phyloP scores from a whole-genome alignment of 176 grass and related monocot genomes.

The Ampelocalamus luodianensis region DNA sequence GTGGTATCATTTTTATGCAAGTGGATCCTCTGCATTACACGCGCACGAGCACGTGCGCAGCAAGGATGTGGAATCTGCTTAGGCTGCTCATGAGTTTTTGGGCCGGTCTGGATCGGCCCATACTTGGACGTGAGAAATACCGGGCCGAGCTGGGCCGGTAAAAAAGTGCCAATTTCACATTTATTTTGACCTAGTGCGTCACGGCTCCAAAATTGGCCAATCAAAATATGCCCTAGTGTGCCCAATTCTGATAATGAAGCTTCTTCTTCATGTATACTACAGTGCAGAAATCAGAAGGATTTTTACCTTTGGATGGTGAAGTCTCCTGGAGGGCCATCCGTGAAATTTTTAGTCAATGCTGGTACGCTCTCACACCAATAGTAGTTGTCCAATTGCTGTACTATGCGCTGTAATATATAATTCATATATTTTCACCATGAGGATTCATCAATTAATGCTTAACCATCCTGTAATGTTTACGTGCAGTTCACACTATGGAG shows the following conservation, averaged over 20 bases:
- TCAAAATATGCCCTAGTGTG: neutral
- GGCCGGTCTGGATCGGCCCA: too few species aligned
- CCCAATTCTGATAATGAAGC: neutral
- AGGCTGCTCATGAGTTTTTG: too few species aligned
- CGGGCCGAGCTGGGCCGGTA: too few species aligned
- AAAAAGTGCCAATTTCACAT: neutral
- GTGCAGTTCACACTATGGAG: slow-evolving; percentile 94
- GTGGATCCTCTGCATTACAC: too few species aligned
- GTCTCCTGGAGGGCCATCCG: slow-evolving; percentile 69
- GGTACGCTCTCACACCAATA: slow-evolving; percentile 48
- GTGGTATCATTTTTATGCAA: too few species aligned
- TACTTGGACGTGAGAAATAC: too few species aligned
- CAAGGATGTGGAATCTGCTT: too few species aligned
- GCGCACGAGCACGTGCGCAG: too few species aligned
- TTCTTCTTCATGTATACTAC: slow-evolving; percentile 36
- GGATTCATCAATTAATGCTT: neutral
- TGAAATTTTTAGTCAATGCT: slow-evolving; percentile 92
- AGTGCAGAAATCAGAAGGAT: slow-evolving; percentile 96
- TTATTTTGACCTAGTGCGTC: neutral
- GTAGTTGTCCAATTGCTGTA: slow-evolving; percentile 9
- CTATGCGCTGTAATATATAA: neutral
- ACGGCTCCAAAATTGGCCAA: neutral
- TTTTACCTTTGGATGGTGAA: slow-evolving; percentile 96
- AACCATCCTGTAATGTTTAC: neutral
- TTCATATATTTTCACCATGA: neutral